Base-by-base conservation (phyloP, 176 grass and related monocot genomes). In the Avena sativa region DNA sequence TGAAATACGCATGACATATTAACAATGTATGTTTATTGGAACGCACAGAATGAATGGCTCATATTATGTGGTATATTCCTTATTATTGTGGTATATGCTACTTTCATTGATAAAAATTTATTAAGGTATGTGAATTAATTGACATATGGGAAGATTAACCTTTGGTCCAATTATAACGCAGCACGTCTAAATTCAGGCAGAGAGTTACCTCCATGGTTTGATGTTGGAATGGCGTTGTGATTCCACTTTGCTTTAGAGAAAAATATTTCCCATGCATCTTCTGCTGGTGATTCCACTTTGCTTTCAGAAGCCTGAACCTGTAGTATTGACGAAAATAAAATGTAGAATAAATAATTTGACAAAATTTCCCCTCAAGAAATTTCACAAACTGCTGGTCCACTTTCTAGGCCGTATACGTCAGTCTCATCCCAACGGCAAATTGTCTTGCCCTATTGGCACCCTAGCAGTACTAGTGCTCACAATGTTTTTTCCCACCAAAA, bases 121-220 rank as follows among this genome's bases (percentile, higher is more conserved):
- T 79, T 8, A 20, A 43, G 26, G 14, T 11, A 87, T 2, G 16
- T 81, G 53, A 36, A 67, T 26, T 67, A 78, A 52, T 68, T 58
- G 13, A 20, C 48, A 20, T 78, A 66, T 40, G 30, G 53, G 52
- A 77, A 52, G 12, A 78, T 53, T 53, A 25, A 26, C 51, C 34
- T 15, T 32, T 36, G 51, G 16, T 12, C 34, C n/a, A 64, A 19
- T 12, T 80, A 5, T 71, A 25, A 50, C 30, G 20, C 40, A 14
- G 15, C 16, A 61, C 12, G 30, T 51, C 19, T 73, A 53, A 20
- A 15, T 71, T 43, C 16, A 51, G 66, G 9, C 3, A 36, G 2
- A 14, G 69, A 40, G 46, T 74, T 51, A 87, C 78, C 78, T 74
- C 51, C 56, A 43, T 38, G 32, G 23, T 50, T 73, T 47, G 49